phyloP scores from a whole-genome alignment of 805 yeast species.

The Candida saitoana region DNA sequence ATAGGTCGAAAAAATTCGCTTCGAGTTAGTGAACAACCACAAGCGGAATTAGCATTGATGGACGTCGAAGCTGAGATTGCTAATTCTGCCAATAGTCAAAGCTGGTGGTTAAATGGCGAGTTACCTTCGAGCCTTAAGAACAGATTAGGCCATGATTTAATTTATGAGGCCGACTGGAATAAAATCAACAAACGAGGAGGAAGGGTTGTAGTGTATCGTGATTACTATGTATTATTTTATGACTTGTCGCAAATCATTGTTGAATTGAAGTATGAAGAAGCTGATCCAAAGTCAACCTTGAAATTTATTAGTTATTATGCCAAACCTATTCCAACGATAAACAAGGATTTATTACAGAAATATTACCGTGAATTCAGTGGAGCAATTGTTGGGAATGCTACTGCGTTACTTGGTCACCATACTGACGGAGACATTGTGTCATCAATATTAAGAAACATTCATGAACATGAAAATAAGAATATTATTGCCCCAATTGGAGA shows the following conservation, averaged over 20 bases:
- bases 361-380: slow-evolving; percentile 51
- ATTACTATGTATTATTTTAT: slow-evolving; percentile 66
- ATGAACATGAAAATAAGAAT: background rate
- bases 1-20: slow-evolving; percentile 13
- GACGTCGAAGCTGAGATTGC: slow-evolving; percentile 29
- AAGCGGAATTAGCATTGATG: slow-evolving; percentile 23
- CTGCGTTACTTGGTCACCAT: slow-evolving; percentile 29
- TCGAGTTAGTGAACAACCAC: slow-evolving; percentile 18
- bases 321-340: slow-evolving; percentile 41
- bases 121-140: slow-evolving; percentile 51
- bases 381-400: slow-evolving; percentile 35
- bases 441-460: slow-evolving; percentile 15
- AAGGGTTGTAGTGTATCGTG: slow-evolving; percentile 46
- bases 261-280: slow-evolving; percentile 51
- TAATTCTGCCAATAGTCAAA: slow-evolving; percentile 22
- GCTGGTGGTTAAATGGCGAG: slow-evolving; percentile 67
- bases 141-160: slow-evolving; percentile 45
- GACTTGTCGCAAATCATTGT: slow-evolving; percentile 68
- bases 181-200: slow-evolving; percentile 55
- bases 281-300: slow-evolving; percentile 52
- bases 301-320: slow-evolving; percentile 24
- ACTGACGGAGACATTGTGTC: slow-evolving; percentile 23
- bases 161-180: slow-evolving; percentile 64
- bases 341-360: slow-evolving; percentile 46
- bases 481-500: slow-evolving; percentile 51